Evolutionary conservation across 352 stramenopile species (phyloP).

Genomic region (Phytophthora macrochlamydospora): DNA sequence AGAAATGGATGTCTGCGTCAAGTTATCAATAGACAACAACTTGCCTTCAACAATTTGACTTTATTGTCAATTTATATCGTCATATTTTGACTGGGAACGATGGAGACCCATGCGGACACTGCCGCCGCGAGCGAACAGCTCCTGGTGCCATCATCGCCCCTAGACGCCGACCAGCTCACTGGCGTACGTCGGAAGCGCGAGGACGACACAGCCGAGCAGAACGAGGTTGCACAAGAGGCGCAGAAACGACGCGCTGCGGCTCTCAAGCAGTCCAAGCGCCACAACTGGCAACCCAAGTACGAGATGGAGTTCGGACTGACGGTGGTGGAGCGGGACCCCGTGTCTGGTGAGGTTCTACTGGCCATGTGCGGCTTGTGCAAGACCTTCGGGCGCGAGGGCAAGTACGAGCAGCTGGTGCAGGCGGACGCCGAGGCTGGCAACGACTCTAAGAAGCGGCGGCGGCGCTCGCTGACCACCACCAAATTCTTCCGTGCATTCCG

Average conservation of each 20-base stretch:
- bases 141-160: constrained; percentile 35
- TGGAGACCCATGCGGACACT: no score
- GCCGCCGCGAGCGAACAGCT: constrained; percentile 29
- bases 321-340: constrained; percentile 68
- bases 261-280: constrained; percentile 59
- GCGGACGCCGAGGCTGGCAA: constrained; percentile 53
- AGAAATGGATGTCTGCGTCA: no score
- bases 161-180: constrained; percentile 35
- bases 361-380: constrained; percentile 89
- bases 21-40: no score
- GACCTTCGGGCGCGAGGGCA: constrained; percentile 76
- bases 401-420: constrained; percentile 74
- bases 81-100: no score
- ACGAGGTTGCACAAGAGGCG: constrained; percentile 30
- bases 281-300: constrained; percentile 86
- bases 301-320: constrained; percentile 81
- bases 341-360: constrained; percentile 72
- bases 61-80: no score
- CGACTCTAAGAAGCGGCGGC: constrained; percentile 76
- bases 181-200: constrained; percentile 48
- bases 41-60: no score
- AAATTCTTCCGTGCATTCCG: constrained; percentile 89
- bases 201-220: constrained; percentile 47
- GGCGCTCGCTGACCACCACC: constrained; percentile 80
- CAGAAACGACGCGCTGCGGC: constrained; percentile 30